Evolutionary conservation across 345 rosid species (phyloP).

Genomic region (Psidium guajava): DNA sequence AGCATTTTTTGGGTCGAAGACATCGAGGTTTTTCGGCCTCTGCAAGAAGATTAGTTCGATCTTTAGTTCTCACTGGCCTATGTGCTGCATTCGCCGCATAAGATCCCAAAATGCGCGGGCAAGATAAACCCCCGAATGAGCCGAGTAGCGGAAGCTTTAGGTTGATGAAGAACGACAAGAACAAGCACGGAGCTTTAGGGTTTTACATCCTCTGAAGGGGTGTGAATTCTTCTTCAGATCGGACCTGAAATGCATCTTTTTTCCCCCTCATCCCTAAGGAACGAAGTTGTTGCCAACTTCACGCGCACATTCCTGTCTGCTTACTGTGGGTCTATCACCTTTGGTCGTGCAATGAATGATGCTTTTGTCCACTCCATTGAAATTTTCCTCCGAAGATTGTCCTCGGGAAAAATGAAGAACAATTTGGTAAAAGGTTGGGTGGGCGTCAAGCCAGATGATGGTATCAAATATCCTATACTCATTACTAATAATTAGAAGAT

Average conservation of each 20-base stretch:
- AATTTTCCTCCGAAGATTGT: background rate
- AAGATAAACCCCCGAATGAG: background rate
- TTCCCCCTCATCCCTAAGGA: background rate
- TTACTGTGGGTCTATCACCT: background rate
- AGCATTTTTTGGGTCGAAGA: background rate
- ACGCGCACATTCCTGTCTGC: background rate
- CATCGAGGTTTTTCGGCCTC: background rate
- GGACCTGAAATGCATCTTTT: background rate
- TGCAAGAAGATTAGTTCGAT: background rate
- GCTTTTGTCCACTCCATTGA: background rate
- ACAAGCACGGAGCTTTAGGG: background rate
- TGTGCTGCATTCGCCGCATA: background rate
- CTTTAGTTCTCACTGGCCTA: background rate
- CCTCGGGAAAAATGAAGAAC: background rate
- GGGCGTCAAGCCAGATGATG: background rate
- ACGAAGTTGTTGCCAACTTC: background rate
- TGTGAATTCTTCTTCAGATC: background rate
- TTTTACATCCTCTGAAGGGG: background rate
- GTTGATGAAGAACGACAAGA: background rate
- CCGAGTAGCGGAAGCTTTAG: background rate
- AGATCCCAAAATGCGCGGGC: background rate
- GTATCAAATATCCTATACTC: background rate
- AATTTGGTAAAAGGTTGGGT: background rate
- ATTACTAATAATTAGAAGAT: background rate
- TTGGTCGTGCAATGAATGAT: background rate